A percentile compares a stretch with the other conserved stretches of the same genome.
phyloP scores from a whole-genome alignment of 192 early-diverging fungal species.

The Coemansia sp. region DNA sequence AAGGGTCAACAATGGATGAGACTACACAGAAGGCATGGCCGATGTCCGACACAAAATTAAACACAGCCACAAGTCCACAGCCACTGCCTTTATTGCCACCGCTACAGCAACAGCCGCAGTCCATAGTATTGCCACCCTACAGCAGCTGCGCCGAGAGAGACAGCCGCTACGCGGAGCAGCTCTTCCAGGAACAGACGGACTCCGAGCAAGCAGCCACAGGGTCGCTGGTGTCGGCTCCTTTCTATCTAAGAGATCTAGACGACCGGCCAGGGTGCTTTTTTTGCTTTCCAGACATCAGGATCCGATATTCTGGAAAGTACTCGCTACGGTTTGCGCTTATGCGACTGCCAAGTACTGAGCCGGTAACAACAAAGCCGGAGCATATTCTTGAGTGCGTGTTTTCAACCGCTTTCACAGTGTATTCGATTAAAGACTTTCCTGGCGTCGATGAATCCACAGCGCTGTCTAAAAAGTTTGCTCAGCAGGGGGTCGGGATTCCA shows the following conservation, averaged over 20 bases:
- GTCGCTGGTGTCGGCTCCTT: constrained; percentile 14
- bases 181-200: not conserved
- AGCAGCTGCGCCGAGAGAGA: not conserved
- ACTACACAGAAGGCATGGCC: not conserved
- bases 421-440: constrained; percentile 39
- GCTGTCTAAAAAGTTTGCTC: constrained; percentile 27
- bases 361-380: constrained; percentile 5
- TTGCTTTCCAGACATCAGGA: constrained; percentile 41
- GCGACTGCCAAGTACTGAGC: constrained; percentile 13
- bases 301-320: constrained; percentile 30
- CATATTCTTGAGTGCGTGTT: constrained; percentile 11
- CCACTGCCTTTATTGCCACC: not conserved
- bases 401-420: constrained; percentile 34
- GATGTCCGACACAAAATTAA: not conserved
- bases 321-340: constrained; percentile 39
- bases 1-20: not conserved
- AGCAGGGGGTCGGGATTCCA: constrained; percentile 36
- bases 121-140: not conserved
- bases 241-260: constrained; percentile 22
- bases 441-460: constrained; percentile 40
- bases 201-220: constrained; percentile 15
- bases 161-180: not conserved
- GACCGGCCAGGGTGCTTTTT: constrained; percentile 28
- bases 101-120: too few relatives aligned
- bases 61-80: not conserved